Percentiles rank a stretch among this genome's conserved stretches.
Evolutionary conservation across 2,329 filamentous ascomycete genomes (phyloP).

Genomic region (Stromatinia cepivora): DNA sequence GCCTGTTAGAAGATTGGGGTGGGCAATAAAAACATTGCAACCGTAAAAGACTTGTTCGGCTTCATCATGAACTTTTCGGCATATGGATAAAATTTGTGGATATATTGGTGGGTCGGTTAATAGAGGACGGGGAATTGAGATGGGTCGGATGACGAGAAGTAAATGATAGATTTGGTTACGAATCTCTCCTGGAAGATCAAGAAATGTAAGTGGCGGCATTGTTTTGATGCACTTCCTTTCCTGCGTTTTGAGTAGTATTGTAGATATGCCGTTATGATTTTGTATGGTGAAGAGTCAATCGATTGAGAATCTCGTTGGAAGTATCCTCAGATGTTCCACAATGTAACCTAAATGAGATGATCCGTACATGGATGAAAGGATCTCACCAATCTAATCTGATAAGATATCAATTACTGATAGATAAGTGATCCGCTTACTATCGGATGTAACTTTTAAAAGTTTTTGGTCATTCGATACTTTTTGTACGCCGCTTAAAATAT

Average conservation of each 20-base stretch:
- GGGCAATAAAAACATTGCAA: constrained; percentile 51
- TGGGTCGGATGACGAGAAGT: constrained; percentile 36
- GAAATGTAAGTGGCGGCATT: constrained; percentile 31
- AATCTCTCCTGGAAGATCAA: constrained; percentile 57
- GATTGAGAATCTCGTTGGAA: not conserved
- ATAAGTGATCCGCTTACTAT: too few species aligned
- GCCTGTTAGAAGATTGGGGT: constrained; percentile 47
- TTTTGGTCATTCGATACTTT: too few species aligned
- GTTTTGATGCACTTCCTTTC: not conserved
- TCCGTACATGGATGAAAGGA: not conserved
- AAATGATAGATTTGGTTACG: constrained; percentile 56
- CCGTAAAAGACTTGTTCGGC: constrained; percentile 48
- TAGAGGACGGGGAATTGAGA: constrained; percentile 29
- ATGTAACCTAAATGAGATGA: not conserved
- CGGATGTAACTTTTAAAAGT: too few species aligned
- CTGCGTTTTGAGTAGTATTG: not conserved
- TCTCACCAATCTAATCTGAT: too few species aligned
- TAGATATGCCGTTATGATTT: not conserved
- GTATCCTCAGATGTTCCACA: not conserved
- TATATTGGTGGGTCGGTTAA: constrained; percentile 38
- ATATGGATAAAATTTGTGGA: constrained; percentile 33
- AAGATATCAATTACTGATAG: too few species aligned
- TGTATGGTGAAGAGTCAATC: too few species aligned
- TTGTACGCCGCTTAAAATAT: too few species aligned
- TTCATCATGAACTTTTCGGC: constrained; percentile 33